phyloP scores from a whole-genome alignment of 192 early-diverging fungal genomes.

The Neocallimastix lanati region DNA sequence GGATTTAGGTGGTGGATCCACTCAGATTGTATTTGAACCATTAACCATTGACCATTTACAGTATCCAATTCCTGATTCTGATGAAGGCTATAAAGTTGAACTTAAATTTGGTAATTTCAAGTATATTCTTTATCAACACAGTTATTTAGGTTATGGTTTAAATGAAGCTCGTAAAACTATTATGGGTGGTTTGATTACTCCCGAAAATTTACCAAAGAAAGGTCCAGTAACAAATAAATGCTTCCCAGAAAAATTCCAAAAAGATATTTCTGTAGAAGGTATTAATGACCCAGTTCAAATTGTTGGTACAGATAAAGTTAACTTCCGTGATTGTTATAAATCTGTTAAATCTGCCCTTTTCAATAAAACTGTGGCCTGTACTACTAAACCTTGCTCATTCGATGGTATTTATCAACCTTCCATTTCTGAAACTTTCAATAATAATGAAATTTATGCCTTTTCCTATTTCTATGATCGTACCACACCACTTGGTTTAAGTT shows the following conservation, averaged over 20 bases:
- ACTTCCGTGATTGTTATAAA: constrained; percentile 38
- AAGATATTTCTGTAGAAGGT: too few relatives aligned
- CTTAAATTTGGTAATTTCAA: constrained; percentile 47
- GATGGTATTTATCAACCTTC: constrained; percentile 81
- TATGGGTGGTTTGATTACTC: too few relatives aligned
- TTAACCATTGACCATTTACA: too few relatives aligned
- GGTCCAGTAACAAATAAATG: constrained; percentile 36
- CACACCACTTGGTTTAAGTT: constrained; percentile 36
- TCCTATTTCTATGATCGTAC: constrained; percentile 90
- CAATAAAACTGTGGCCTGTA: constrained; percentile 48
- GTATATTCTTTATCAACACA: constrained; percentile 85
- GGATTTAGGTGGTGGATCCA: constrained; percentile 92
- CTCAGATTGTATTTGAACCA: constrained; percentile 98
- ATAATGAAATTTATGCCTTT: constrained; percentile 75
- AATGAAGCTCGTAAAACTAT: constrained; percentile 52
- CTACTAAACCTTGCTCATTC: constrained; percentile 60
- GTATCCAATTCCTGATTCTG: constrained; percentile 3
- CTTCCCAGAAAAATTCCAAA: too few relatives aligned
- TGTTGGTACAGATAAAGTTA: neutral
- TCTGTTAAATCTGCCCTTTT: constrained; percentile 40
- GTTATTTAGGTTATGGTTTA: constrained; percentile 82
- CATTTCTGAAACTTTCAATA: constrained; percentile 38
- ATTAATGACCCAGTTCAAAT: constrained; percentile 13
- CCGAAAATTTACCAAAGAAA: too few relatives aligned
- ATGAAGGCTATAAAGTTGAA: constrained; percentile 45